phyloP scores from a whole-genome alignment of 768 basidiomycete species.

The Lactarius tabidus region DNA sequence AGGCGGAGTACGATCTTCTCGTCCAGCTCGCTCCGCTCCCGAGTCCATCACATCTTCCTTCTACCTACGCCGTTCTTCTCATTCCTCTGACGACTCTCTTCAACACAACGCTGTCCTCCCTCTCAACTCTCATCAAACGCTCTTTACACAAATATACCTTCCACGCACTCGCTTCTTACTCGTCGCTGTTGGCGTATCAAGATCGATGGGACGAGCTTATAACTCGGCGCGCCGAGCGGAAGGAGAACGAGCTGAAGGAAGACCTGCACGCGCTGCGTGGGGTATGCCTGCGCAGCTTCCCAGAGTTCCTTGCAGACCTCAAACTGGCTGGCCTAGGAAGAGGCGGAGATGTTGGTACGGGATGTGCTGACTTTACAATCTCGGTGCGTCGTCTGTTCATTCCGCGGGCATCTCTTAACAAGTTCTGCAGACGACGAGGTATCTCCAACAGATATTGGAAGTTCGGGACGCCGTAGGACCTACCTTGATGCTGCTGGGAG shows the following conservation, averaged over 20 bases:
- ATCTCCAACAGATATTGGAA: constrained; percentile 65
- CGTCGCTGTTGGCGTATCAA: constrained; percentile 53
- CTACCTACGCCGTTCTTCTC: constrained; percentile 59
- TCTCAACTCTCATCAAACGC: constrained; percentile 66
- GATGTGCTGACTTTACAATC: constrained; percentile 56
- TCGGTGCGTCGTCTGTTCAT: constrained; percentile 39
- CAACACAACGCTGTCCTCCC: constrained; percentile 56
- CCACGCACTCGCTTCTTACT: constrained; percentile 70
- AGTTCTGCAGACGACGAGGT: constrained; percentile 52
- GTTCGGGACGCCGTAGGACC: constrained; percentile 65
- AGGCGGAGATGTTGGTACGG: constrained; percentile 58
- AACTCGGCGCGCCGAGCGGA: constrained; percentile 42
- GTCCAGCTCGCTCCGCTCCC: constrained; percentile 60
- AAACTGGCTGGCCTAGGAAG: constrained; percentile 58
- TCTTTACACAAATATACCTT: constrained; percentile 76
- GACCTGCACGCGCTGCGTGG: constrained; percentile 58
- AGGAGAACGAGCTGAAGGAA: constrained; percentile 66
- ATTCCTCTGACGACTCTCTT: constrained; percentile 63
- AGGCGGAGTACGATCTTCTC: constrained; percentile 70
- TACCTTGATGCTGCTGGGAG: constrained; percentile 66
- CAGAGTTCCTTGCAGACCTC: constrained; percentile 77
- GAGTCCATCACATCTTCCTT: constrained; percentile 44
- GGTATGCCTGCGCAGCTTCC: constrained; percentile 76
- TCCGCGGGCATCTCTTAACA: neutral
- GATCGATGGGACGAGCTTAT: constrained; percentile 65